Base-by-base conservation (phyloP, 441 rosid genomes). In the Brassica balearica region DNA sequence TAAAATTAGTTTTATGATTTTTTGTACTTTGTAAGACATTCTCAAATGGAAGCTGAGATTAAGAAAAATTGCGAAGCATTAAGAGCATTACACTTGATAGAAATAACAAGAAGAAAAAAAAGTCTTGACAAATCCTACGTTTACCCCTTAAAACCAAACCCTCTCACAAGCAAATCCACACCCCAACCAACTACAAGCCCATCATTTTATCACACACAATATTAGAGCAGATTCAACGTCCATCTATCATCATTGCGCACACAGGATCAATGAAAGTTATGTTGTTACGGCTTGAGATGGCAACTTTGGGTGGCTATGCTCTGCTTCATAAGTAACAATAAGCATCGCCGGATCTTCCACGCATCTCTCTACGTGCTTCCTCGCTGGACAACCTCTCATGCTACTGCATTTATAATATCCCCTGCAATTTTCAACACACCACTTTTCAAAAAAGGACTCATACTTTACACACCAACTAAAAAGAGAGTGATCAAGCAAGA, bases 391-490 rank as follows among this genome's bases (percentile, higher is more conserved):
- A 32, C 99, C 99, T 86, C 99, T 90, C 88, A 90, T 89, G 86
- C 98, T 93, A 87, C 99, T 95, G 81, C 99, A 95, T 72, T 95
- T 95, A 82, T 95, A 95, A 74, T 95, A 95, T 77, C 98, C 99
- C 88, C 99, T 95, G 87, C 85, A 82, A 60, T 15, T 6, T 9
- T 66, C 58, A 74, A 70, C 36, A 65, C 25, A 63, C 41, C 20
- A 63, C 14, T 68, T 60, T 3, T 48, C 64, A 36, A 12, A 3
- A 51, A 20, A 68, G 38, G 5, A 74, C 67, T 55, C 68, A 53
- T n/a, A 22, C 51, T 34, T 73, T 34, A 32, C 12, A 20, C 8
- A 48, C 14, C 53, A 55, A 23, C 3, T 23, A 23, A 23, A 23
- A 23, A n/a, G 17, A 48, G 55, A 53, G 59, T 53, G 59, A 53